Evolutionary conservation across 176 grass and related monocot species (phyloP).

Genomic region (Tuctoria greenei): DNA sequence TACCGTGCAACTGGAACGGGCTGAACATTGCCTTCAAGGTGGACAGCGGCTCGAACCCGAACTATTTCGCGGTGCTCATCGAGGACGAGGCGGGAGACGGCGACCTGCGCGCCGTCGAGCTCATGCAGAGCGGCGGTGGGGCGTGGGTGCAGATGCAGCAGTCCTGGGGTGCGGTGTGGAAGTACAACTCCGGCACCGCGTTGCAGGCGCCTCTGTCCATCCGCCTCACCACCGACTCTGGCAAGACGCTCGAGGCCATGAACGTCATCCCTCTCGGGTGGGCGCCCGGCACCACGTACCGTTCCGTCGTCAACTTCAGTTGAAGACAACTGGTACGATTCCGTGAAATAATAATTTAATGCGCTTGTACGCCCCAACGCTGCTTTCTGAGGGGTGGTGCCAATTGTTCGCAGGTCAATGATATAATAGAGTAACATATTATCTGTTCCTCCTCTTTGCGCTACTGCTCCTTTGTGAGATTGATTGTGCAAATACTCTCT

Average conservation of each 20-base stretch:
- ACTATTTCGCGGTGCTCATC: constrained; percentile 70
- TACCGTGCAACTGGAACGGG: constrained; percentile 70
- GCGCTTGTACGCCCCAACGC: too few species aligned
- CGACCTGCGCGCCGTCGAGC: constrained; percentile 61
- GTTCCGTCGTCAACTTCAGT: constrained; percentile 58
- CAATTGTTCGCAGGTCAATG: too few species aligned
- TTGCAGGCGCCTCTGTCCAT: constrained; percentile 53
- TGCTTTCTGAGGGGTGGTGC: too few species aligned
- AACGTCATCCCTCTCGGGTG: constrained; percentile 52
- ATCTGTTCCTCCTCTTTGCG: too few species aligned
- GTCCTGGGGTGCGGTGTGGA: constrained; percentile 70
- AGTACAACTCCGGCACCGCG: constrained; percentile 36
- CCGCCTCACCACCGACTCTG: constrained; percentile 53
- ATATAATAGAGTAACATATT: too few species aligned
- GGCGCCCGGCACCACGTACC: constrained; percentile 47
- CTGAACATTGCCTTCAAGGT: constrained; percentile 62
- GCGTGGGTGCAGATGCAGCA: constrained; percentile 49
- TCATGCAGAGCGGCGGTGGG: constrained; percentile 39
- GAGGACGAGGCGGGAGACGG: constrained; percentile 75
- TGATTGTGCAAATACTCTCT: too few species aligned
- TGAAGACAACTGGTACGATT: too few species aligned
- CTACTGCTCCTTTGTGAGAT: too few species aligned
- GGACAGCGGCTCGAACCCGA: constrained; percentile 67
- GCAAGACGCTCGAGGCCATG: constrained; percentile 40
- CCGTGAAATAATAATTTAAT: too few species aligned